Conservation (phyloP, 2,329 filamentous ascomycete genomes). For the Septoria petroselini region DNA sequence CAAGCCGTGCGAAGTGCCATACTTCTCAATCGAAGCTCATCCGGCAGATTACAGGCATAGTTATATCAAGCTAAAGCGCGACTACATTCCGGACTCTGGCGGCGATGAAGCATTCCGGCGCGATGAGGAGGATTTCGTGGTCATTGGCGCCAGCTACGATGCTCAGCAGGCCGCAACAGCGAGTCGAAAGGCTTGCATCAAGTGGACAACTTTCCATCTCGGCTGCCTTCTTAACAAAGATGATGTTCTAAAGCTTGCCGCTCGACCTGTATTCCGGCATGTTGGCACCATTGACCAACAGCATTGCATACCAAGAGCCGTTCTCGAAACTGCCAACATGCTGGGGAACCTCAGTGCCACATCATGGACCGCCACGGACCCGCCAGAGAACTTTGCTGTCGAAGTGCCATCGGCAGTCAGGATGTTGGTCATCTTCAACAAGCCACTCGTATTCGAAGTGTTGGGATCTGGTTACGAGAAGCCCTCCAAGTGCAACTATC, state of each 20-base stretch:
- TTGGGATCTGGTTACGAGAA: constrained; percentile 78
- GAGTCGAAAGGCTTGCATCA: constrained; percentile 42
- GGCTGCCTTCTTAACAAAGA: constrained; percentile 71
- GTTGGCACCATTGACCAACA: constrained; percentile 54
- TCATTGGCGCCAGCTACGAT: constrained; percentile 72
- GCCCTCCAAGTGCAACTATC: constrained; percentile 65
- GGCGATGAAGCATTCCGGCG: constrained; percentile 44
- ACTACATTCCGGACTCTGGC: constrained; percentile 74
- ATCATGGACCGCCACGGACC: constrained; percentile 28
- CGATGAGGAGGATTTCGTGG: constrained; percentile 70
- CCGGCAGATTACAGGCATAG: constrained; percentile 23
- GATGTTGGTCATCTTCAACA: constrained; percentile 58
- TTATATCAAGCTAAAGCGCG: constrained; percentile 81
- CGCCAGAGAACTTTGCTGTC: constrained; percentile 28
- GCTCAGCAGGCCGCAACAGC: constrained; percentile 59
- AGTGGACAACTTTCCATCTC: constrained; percentile 78
- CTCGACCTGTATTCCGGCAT: constrained; percentile 61
- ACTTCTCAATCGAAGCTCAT: constrained; percentile 53
- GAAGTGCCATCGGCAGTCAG: constrained; percentile 22
- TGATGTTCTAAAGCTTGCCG: constrained; percentile 51
- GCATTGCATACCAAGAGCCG: constrained; percentile 46
- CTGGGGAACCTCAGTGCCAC: constrained; percentile 41
- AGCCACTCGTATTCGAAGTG: constrained; percentile 75
- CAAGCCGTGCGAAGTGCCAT: constrained; percentile 72
- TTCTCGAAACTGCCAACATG: constrained; percentile 45